Evolutionary conservation across 2,329 filamentous ascomycete genomes (phyloP), one percentile per base, ranked within the genome.

Genomic region (Fusarium anguioides): DNA sequence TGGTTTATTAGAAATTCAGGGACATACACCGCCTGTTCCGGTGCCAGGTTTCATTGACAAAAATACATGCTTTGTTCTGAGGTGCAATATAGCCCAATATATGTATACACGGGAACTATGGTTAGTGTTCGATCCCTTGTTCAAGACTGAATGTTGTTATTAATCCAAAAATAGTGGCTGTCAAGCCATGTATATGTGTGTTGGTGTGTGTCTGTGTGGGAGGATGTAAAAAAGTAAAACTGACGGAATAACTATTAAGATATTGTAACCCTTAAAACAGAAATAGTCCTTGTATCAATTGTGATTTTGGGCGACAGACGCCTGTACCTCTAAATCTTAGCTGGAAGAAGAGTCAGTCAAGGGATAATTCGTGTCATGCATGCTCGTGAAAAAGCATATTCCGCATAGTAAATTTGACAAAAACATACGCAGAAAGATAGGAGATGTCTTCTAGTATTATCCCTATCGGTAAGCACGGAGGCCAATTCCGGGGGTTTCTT

Each of bases 1-100:
- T 63, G 51, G 55, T 21, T 59, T 35, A 35, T 31, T 20, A 48
- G 21, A 59, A 10, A 45, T 47, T 50, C 46, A 55, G 51, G 47
- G 48, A 55, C 18, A 17, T 59, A 24, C 45, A 61, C 55, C 54
- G 46, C 46, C 54, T 54, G 52, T 41, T 40, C 45, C 37, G 36
- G 59, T 44, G 60, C 49, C 47, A 70, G 61, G 27, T 35, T 52
- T 58, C 45, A 41, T 53, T 27, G 31, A 27, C n/a, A 37, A 50
- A 51, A 48, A 56, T 36, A 14, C 37, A 24, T 18, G 33, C 29
- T 57, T 51, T 56, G 29, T 41, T 21, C 24, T 24, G 31, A 21
- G 42, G 39, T 46, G 18, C 31, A 63, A 47, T 57, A 49, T 20
- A 29, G 8, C 8, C 26, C 6, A 46, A 21, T 37, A 35, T 37